A percentile compares a stretch with the other conserved stretches of the same genome.
These are phyloP conservation scores for Hydrangea macrophylla DNA, from an alignment of 148 eudicot genomes.

Conservation along the genomic window DNA sequence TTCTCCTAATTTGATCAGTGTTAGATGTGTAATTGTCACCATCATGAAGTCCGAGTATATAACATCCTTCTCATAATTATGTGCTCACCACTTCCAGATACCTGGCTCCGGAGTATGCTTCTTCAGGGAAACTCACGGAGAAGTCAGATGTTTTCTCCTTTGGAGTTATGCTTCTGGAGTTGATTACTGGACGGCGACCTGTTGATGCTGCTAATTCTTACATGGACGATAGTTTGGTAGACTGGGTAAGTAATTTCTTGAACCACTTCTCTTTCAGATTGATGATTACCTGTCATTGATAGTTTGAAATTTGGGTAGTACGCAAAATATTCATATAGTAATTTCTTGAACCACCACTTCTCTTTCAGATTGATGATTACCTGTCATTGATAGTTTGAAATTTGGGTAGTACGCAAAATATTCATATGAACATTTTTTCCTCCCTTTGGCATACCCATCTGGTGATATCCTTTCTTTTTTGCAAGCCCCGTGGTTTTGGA, in stretches of 20 bases:
- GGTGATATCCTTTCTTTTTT: not conserved
- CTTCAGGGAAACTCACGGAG: conserved; percentile 90
- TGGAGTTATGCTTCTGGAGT: conserved; percentile 84
- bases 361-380: not conserved
- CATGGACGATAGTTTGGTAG: conserved; percentile 91
- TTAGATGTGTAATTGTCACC: not conserved
- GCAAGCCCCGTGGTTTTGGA: not conserved
- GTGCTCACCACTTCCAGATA: conserved; percentile 38
- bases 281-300: not conserved
- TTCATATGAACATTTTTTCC: not conserved
- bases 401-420: not conserved
- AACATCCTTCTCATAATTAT: conserved; percentile 3
- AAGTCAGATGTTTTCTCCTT: conserved; percentile 94
- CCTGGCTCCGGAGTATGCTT: conserved; percentile 92
- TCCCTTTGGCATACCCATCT: too few species aligned
- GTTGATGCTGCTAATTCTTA: conserved; percentile 58
- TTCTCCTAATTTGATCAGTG: not conserved
- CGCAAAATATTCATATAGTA: not conserved
- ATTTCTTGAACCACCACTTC: not conserved
- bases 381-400: not conserved
- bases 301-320: not conserved
- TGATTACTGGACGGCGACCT: conserved; percentile 89
- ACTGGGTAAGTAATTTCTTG: conserved; percentile 62
- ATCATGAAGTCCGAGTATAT: not conserved
- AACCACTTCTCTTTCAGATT: conserved; percentile 2